Conservation (phyloP, 129 eudicot genomes). For the Oenanthe sinensis region DNA sequence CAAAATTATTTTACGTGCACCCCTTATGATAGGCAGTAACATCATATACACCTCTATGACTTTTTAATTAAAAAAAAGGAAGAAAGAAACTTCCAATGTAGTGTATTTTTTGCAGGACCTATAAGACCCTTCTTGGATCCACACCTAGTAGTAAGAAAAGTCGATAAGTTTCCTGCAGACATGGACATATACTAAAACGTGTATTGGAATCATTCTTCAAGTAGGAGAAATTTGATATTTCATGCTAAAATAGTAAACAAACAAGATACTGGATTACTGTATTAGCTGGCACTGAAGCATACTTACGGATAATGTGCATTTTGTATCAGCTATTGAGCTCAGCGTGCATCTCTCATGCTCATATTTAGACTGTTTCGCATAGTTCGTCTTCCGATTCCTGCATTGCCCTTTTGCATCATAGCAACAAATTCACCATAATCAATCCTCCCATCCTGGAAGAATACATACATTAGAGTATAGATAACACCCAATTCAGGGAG, state of each 20-base stretch:
- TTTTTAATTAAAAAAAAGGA: not conserved
- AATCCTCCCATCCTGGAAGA: constrained; percentile 59
- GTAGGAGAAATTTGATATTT: not conserved
- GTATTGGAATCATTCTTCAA: not conserved
- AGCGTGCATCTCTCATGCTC: constrained; percentile 69
- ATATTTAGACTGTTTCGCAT: constrained; percentile 88
- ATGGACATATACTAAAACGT: not conserved
- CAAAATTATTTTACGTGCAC: not conserved
- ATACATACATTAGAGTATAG: not conserved
- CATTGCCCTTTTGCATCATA: constrained; percentile 86
- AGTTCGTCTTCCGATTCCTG: constrained; percentile 80
- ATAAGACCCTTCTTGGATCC: not conserved
- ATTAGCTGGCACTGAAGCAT: not conserved
- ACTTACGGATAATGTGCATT: constrained; percentile 12
- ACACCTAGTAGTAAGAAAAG: not conserved
- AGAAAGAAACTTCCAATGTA: not conserved
- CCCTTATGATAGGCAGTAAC: not conserved
- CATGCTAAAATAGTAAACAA: not conserved
- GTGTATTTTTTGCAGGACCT: not conserved
- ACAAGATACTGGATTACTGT: not conserved
- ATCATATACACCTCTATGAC: not conserved
- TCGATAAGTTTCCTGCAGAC: not conserved
- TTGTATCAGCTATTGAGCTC: constrained; percentile 31
- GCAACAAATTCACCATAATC: constrained; percentile 91
- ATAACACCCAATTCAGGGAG: not conserved